Conservation (phyloP, 441 rosid genomes). For the Gossypium schwendimanii region DNA sequence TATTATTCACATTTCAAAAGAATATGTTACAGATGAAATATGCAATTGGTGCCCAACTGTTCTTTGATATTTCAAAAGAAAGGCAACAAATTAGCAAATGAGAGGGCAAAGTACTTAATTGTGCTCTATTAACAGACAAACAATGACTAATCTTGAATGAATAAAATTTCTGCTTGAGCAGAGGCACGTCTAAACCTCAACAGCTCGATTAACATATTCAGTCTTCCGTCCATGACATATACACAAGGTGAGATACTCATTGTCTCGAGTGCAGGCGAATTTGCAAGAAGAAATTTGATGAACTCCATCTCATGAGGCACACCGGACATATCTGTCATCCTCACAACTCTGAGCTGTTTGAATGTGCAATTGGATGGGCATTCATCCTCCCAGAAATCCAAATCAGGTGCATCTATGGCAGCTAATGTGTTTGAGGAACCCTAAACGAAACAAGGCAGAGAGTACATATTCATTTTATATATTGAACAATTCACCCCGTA, state of each 20-base stretch:
- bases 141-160: conserved; percentile 41
- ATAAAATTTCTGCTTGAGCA: conserved; percentile 54
- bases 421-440: conserved; percentile 53
- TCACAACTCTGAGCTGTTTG: conserved; percentile 46
- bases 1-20: conserved; percentile 3
- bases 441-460: conserved; percentile 22
- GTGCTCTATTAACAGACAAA: not conserved
- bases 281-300: conserved; percentile 62
- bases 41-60: not conserved
- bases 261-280: conserved; percentile 56
- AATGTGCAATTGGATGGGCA: conserved; percentile 45
- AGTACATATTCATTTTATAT: not conserved
- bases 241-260: conserved; percentile 49
- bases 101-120: not conserved
- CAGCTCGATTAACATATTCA: conserved; percentile 63
- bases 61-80: not conserved
- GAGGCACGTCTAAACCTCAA: conserved; percentile 70
- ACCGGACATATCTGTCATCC: conserved; percentile 62
- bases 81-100: not conserved
- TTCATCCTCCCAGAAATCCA: conserved; percentile 49
- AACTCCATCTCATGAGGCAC: conserved; percentile 71
- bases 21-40: not conserved
- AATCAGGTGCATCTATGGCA: conserved; percentile 44
- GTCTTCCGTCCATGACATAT: conserved; percentile 39
- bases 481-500: not conserved